These are phyloP conservation scores for Salicornia ramosissima DNA, from an alignment of 148 eudicot genomes.

Conservation along the genomic window DNA sequence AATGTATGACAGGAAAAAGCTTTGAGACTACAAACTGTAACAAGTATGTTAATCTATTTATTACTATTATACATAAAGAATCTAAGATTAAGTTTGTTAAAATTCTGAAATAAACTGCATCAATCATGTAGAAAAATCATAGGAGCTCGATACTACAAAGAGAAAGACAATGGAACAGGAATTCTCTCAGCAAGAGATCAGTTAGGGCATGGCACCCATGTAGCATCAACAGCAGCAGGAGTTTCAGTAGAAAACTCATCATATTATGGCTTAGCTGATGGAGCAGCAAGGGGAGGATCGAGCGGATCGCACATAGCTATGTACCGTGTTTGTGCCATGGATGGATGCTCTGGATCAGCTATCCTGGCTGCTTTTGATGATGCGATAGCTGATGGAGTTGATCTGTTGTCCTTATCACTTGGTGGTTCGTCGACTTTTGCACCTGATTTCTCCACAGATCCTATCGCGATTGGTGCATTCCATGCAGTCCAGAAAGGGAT, in stretches of 20 bases:
- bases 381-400: conserved; percentile 71
- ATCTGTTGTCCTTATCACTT: conserved; percentile 53
- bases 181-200: conserved; percentile 29
- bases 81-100: too few species aligned
- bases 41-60: conserved; percentile 48
- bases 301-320: conserved; percentile 55
- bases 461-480: conserved; percentile 67
- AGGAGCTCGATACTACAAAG: conserved; percentile 62
- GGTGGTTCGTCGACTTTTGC: conserved; percentile 33
- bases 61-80: not conserved
- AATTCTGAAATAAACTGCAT: not conserved
- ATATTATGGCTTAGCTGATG: conserved; percentile 54
- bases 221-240: conserved; percentile 69
- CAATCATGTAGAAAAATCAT: conserved; percentile 46
- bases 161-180: conserved; percentile 10
- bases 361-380: conserved; percentile 70
- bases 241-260: conserved; percentile 44
- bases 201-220: conserved; percentile 68
- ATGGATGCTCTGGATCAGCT: conserved; percentile 51
- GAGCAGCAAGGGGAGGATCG: conserved; percentile 68
- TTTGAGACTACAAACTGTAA: conserved; percentile 56
- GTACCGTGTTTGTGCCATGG: conserved; percentile 47
- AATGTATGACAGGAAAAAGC: conserved; percentile 45
- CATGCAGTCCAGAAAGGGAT: conserved; percentile 71
- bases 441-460: conserved; percentile 30